Conservation (phyloP, 108 stramenopile species). For the Fistulifera pelliculosa region DNA sequence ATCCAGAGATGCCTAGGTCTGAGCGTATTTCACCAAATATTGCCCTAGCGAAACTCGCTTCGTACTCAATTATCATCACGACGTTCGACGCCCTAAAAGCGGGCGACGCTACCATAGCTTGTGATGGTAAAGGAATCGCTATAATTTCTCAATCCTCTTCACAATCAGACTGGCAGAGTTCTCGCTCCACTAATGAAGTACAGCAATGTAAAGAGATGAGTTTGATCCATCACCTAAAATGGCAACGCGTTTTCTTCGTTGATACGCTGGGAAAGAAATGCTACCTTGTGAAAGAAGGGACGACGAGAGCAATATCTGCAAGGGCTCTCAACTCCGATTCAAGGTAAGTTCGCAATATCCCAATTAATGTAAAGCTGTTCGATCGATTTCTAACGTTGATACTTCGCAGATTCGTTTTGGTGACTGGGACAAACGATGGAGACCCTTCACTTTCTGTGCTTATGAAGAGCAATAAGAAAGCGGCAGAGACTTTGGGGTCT, state of each 20-base stretch:
- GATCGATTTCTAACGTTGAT: too few relatives aligned
- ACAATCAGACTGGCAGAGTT: neutral
- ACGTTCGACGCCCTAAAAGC: constrained; percentile 10
- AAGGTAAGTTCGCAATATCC: too few relatives aligned
- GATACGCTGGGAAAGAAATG: constrained; percentile 3
- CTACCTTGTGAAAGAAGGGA: constrained; percentile 1
- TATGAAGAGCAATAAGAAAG: too few relatives aligned
- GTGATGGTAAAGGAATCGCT: neutral
- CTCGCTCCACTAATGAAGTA: neutral
- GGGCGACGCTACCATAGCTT: neutral
- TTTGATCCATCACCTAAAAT: constrained; percentile 1
- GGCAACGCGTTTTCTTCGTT: constrained; percentile 7
- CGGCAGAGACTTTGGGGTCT: too few relatives aligned
- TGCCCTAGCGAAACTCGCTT: neutral
- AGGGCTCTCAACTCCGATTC: neutral
- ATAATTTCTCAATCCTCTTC: neutral
- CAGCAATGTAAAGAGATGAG: neutral
- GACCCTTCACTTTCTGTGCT: too few relatives aligned
- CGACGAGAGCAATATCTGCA: neutral
- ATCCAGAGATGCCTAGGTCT: neutral
- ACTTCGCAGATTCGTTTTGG: too few relatives aligned
- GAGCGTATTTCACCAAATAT: too few relatives aligned
- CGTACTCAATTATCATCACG: constrained; percentile 1
- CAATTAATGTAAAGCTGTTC: too few relatives aligned
- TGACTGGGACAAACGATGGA: too few relatives aligned